Evolutionary conservation across 2,329 filamentous ascomycete genomes (phyloP).

Genomic region (Mycocentrospora acerina): DNA sequence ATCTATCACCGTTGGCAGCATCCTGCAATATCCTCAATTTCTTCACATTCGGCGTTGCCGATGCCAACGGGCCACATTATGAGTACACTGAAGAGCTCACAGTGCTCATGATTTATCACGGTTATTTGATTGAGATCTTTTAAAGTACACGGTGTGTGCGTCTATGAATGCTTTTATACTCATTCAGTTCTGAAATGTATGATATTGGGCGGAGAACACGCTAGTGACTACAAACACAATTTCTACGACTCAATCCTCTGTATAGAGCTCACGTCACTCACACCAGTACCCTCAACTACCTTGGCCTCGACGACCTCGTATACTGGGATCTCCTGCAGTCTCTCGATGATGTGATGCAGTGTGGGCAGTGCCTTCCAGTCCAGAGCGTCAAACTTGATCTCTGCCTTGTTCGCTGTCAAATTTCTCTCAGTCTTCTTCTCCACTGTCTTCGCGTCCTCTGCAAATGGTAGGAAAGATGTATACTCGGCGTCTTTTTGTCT

Average conservation of each 20-base stretch:
- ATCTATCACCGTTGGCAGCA: too few species aligned
- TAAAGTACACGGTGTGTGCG: too few species aligned
- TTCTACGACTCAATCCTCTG: slow-evolving; percentile 17
- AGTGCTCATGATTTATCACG: too few species aligned
- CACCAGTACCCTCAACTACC: slow-evolving; percentile 57
- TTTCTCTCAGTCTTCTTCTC: slow-evolving; percentile 40
- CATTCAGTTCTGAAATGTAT: too few species aligned
- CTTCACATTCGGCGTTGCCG: too few species aligned
- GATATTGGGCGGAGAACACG: too few species aligned
- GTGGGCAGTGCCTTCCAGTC: slow-evolving; percentile 61
- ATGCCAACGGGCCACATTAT: too few species aligned
- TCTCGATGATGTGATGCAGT: slow-evolving; percentile 58
- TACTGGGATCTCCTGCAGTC: slow-evolving; percentile 58
- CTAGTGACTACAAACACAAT: too few species aligned
- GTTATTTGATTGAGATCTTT: too few species aligned
- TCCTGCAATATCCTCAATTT: too few species aligned
- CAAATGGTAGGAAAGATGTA: slow-evolving; percentile 45
- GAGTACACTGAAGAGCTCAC: too few species aligned
- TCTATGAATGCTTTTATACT: too few species aligned
- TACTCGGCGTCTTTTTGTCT: slow-evolving; percentile 59
- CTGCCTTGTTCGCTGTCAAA: slow-evolving; percentile 45
- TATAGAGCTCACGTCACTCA: slow-evolving; percentile 49
- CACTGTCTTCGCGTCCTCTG: slow-evolving; percentile 31
- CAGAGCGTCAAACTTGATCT: slow-evolving; percentile 51
- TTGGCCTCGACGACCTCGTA: slow-evolving; percentile 59